Percentiles rank a stretch among this genome's conserved stretches.
Conservation (phyloP, 2,329 filamentous ascomycete species). For the Colletotrichum sp. region DNA sequence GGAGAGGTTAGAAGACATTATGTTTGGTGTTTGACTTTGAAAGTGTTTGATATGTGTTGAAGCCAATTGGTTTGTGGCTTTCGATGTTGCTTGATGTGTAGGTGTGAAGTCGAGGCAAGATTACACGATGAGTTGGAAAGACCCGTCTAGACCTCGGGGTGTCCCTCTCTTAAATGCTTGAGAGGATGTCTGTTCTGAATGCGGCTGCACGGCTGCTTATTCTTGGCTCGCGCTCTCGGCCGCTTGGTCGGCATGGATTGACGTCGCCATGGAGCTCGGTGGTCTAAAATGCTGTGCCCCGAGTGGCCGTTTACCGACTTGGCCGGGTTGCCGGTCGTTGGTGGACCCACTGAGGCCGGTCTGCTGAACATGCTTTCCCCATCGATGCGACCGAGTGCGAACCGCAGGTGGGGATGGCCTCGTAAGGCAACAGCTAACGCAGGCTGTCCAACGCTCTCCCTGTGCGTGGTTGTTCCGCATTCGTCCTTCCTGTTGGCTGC, state of each 20-base stretch:
- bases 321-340: conserved; percentile 11
- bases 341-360: conserved; percentile 14
- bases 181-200: background rate
- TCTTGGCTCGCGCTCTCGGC: conserved; percentile 6
- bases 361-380: background rate
- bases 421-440: conserved; percentile 19
- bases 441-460: background rate
- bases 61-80: background rate
- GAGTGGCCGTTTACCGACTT: conserved; percentile 20
- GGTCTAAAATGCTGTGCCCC: conserved; percentile 20
- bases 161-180: conserved; percentile 15
- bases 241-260: conserved; percentile 21
- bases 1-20: conserved; percentile 3
- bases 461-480: conserved; percentile 1
- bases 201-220: conserved; percentile 9
- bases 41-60: background rate
- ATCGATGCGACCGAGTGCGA: conserved; percentile 1
- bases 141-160: background rate
- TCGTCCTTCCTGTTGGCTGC: background rate
- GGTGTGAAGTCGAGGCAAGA: background rate
- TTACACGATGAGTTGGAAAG: background rate
- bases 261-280: conserved; percentile 5
- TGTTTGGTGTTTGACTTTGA: background rate
- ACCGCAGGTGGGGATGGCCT: conserved; percentile 8
- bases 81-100: background rate